Evolutionary conservation across 2,329 filamentous ascomycete genomes (phyloP), one percentile per base, ranked within the genome.

Genomic region (Gremmenia infestans): DNA sequence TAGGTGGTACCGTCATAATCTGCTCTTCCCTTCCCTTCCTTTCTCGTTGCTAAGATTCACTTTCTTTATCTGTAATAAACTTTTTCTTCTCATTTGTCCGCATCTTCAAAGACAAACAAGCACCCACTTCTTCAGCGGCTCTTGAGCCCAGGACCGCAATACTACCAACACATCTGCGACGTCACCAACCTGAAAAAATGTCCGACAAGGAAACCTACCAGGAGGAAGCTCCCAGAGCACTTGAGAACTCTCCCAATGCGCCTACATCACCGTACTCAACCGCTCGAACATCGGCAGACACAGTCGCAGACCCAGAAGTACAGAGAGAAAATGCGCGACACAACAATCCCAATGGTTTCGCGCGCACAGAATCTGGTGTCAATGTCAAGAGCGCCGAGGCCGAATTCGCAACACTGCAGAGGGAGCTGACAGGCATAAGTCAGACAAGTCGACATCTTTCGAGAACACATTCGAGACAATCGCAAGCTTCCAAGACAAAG

Each of bases 401-500:
- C 35, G 86, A 91, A 25, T 92, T 91, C 61, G 81, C 80, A 0
- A 78, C 88, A 60, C 76, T 92, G 14, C 86, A 81, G 66, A 77
- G 79, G 37, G 79, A 85, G 68, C 73, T 87, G 19, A 81, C 82
- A 2, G 77, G 76, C 6, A 69, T 80, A n/a, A 85, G 81, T 6
- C 77, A 77, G 32, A 74, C 74, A 0, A 83, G 80, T 67, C 73
- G 74, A 73, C 23, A 67, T 76, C 17, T 85, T 77, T 17, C 76
- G 73, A 52, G 76, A 72, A 7, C 82, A 76, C 68, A 73, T 71
- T 60, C 59, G 14, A 57, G 52, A 65, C 39, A 76, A 17, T 52
- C 54, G 42, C 42, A 70, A 50, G 50, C 4, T 28, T 57, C 68
- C 68, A 48, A 67, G 54, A 42, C 61, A 65, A 56, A 53, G 66